These are phyloP conservation scores for Microascus cirrosus DNA, from an alignment of 2,329 filamentous ascomycete species.

Conservation along the genomic window DNA sequence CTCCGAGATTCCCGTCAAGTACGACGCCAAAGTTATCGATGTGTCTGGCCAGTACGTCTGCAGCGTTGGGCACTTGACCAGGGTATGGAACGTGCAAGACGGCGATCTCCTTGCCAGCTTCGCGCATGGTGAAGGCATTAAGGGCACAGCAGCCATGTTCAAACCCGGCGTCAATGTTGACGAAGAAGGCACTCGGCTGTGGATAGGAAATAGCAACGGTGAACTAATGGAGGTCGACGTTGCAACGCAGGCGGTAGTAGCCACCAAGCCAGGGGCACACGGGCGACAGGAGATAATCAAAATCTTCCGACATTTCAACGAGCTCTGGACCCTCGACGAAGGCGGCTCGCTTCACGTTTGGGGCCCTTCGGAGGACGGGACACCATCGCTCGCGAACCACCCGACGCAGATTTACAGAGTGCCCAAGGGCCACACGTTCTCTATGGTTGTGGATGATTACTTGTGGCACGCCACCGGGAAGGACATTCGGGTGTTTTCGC, in stretches of 20 bases:
- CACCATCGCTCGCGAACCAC: slow-evolving; percentile 62
- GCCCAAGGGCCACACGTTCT: slow-evolving; percentile 74
- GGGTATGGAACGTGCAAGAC: slow-evolving; percentile 76
- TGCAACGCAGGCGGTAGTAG: slow-evolving; percentile 56
- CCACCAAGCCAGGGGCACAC: slow-evolving; percentile 61
- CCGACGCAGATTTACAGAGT: slow-evolving; percentile 66
- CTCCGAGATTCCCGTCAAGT: slow-evolving; percentile 71
- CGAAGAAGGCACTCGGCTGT: slow-evolving; percentile 71
- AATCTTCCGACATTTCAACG: slow-evolving; percentile 76
- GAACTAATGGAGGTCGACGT: slow-evolving; percentile 88
- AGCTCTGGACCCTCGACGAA: slow-evolving; percentile 92
- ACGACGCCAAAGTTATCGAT: slow-evolving; percentile 78
- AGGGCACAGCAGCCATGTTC: slow-evolving; percentile 71
- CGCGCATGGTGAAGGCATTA: slow-evolving; percentile 74
- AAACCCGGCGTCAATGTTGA: slow-evolving; percentile 69
- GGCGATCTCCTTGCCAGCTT: slow-evolving; percentile 74
- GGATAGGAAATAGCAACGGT: slow-evolving; percentile 82
- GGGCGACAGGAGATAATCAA: slow-evolving; percentile 68
- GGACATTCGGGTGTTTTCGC: slow-evolving; percentile 74
- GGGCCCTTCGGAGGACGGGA: slow-evolving; percentile 61
- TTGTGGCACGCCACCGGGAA: slow-evolving; percentile 85
- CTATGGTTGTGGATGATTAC: slow-evolving; percentile 72
- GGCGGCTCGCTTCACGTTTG: slow-evolving; percentile 79
- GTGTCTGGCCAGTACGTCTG: slow-evolving; percentile 82
- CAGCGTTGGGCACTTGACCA: slow-evolving; percentile 75